A percentile compares a stretch with the other conserved stretches of the same genome.
phyloP scores from a whole-genome alignment of 2,329 filamentous ascomycete species.

The Aspergillus latus region DNA sequence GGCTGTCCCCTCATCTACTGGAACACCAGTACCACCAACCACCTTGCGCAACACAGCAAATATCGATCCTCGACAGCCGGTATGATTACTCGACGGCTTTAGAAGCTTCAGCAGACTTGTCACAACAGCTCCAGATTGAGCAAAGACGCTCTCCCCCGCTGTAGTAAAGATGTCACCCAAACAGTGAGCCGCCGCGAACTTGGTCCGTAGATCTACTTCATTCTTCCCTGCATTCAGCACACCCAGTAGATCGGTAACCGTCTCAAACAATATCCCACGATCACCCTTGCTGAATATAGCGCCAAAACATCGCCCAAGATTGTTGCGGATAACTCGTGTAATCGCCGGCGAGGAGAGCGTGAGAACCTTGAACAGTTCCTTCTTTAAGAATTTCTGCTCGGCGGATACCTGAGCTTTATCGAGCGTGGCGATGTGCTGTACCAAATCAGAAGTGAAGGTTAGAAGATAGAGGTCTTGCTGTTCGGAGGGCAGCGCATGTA shows the following conservation, averaged over 20 bases:
- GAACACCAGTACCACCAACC: conserved; percentile 69
- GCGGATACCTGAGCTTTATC: conserved; percentile 77
- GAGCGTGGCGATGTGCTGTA: conserved; percentile 71
- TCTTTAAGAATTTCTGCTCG: conserved; percentile 89
- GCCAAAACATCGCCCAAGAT: conserved; percentile 78
- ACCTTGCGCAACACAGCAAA: conserved; percentile 76
- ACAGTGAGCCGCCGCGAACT: conserved; percentile 84
- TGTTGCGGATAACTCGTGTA: conserved; percentile 85
- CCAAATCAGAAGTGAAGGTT: conserved; percentile 80
- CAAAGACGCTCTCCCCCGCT: conserved; percentile 91
- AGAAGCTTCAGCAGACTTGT: conserved; percentile 72
- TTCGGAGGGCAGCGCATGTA: conserved; percentile 84
- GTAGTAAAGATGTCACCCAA: conserved; percentile 85
- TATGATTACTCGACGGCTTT: conserved; percentile 75
- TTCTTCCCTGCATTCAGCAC: conserved; percentile 73
- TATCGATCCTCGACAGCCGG: conserved; percentile 75
- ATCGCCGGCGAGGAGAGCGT: conserved; percentile 77
- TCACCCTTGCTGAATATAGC: conserved; percentile 83
- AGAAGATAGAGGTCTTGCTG: conserved; percentile 95
- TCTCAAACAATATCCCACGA: conserved; percentile 89
- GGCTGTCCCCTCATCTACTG: conserved; percentile 80
- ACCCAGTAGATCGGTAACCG: conserved; percentile 79
- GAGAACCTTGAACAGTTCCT: conserved; percentile 90
- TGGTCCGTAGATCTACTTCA: conserved; percentile 74
- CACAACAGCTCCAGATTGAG: conserved; percentile 73